Evolutionary conservation across 2,329 filamentous ascomycete species (phyloP), one percentile per base, ranked within the genome.

Genomic region (Pleomassaria siparia): DNA sequence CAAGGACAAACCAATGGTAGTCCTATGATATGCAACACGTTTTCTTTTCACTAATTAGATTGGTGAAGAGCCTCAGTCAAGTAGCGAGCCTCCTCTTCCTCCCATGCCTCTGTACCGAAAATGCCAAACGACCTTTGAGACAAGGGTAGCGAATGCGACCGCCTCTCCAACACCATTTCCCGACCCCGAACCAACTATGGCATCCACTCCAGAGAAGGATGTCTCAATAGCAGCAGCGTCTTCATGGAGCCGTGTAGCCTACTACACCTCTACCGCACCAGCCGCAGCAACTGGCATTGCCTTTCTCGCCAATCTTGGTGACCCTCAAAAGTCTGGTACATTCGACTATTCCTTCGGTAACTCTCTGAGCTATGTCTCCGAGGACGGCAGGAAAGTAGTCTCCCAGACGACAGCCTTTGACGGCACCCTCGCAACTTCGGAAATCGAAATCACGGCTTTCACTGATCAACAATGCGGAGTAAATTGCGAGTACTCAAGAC

Each of bases 271-370:
- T 7, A 61, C 59, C 43, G 55, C 59, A 11, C 60, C 65, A 18
- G 60, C 62, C 18, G 72, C 69, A 46, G 70, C 76, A 16, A 73
- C 81, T 18, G 80, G 81, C 12, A 62, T 85, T 20, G 76, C 76
- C 24, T 85, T 85, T 69, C 67, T 85, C 28, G 83, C 82, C 55
- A 79, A 84, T 59, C 63, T 75, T 49, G 81, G 82, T 48, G 81
- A 69, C 46, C 57, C 79, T 30, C 63, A 74, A 28, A 76, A 76
- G 32, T 84, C 80, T 24, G 82, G 81, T 43, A 74, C 76, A 16
- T 82, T 77, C 54, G 77, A 82, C 66, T 69, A 71, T 53, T 69
- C 67, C 11, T 82, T 80, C 61, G 82, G 82, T 33, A 79, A 78
- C 57, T 84, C 82, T 5, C 74, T 85, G 22, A 76, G 79, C 2